These are phyloP conservation scores for Piper longum DNA, from an alignment of 164 flowering plant genomes.

Conservation along the genomic window DNA sequence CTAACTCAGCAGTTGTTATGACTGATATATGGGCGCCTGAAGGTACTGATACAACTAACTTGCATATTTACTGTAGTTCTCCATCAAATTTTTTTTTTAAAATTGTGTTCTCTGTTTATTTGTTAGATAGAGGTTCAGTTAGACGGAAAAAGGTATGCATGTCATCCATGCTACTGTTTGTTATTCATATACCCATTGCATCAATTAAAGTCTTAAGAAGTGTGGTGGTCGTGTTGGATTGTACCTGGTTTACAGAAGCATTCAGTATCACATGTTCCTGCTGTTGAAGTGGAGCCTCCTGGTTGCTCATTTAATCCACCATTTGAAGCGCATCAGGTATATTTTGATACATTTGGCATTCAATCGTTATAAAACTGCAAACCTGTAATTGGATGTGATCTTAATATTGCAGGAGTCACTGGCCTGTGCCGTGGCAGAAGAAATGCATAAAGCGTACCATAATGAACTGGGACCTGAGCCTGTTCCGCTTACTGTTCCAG, in stretches of 20 bases:
- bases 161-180: background rate
- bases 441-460: slow-evolving; percentile 78
- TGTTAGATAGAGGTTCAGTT: slow-evolving; percentile 20
- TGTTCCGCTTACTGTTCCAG: slow-evolving; percentile 65
- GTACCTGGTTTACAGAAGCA: slow-evolving; percentile 26
- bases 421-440: slow-evolving; percentile 89
- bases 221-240: background rate
- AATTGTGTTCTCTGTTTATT: background rate
- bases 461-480: slow-evolving; percentile 81
- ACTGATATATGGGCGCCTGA: slow-evolving; percentile 53
- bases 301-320: slow-evolving; percentile 94
- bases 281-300: slow-evolving; percentile 85
- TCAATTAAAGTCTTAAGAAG: background rate
- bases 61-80: background rate
- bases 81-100: background rate
- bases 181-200: background rate
- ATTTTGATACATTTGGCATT: background rate
- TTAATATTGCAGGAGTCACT: slow-evolving; percentile 49
- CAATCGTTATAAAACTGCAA: background rate
- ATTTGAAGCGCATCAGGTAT: slow-evolving; percentile 76
- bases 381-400: background rate
- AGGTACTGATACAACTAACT: slow-evolving; percentile 8
- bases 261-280: slow-evolving; percentile 57
- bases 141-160: slow-evolving; percentile 36
- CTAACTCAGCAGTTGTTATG: slow-evolving; percentile 21